phyloP scores from a whole-genome alignment of 1,284 basidiomycete genomes.

The Malassezia sympodialis region DNA sequence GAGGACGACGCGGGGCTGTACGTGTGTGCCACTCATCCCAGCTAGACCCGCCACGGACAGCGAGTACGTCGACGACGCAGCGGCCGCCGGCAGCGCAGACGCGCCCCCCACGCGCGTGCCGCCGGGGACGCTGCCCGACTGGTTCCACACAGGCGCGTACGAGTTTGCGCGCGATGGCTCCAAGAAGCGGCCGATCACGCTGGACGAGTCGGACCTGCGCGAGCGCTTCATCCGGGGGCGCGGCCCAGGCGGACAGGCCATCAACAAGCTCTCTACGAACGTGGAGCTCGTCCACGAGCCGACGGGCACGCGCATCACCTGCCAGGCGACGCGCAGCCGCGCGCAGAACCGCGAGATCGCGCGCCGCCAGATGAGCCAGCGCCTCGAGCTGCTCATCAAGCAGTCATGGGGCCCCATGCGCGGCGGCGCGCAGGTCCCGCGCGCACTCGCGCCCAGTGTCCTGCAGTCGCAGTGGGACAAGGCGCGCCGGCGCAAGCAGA shows the following conservation, averaged over 20 bases:
- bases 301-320: conserved; percentile 33
- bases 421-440: conserved; percentile 1
- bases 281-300: conserved; percentile 35
- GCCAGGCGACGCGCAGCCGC: conserved; percentile 34
- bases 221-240: conserved; percentile 45
- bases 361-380: conserved; percentile 27
- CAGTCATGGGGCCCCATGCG: conserved; percentile 7
- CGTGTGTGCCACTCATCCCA: conserved; percentile 15
- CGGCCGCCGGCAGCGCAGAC: background rate
- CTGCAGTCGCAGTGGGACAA: conserved; percentile 29
- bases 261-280: conserved; percentile 43
- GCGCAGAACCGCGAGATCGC: conserved; percentile 34
- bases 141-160: conserved; percentile 31
- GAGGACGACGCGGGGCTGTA: conserved; percentile 43
- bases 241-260: conserved; percentile 44
- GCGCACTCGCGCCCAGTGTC: conserved; percentile 20
- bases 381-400: conserved; percentile 29
- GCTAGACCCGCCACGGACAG: background rate
- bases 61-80: background rate
- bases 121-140: conserved; percentile 21
- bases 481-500: conserved; percentile 23
- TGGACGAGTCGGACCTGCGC: conserved; percentile 33
- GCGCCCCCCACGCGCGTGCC: background rate
- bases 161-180: conserved; percentile 21
- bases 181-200: conserved; percentile 32